Percentiles rank a stretch among this genome's conserved stretches.
These are phyloP conservation scores for Colletotrichum brevisporum DNA, from an alignment of 2,329 filamentous ascomycete species.

Conservation along the genomic window DNA sequence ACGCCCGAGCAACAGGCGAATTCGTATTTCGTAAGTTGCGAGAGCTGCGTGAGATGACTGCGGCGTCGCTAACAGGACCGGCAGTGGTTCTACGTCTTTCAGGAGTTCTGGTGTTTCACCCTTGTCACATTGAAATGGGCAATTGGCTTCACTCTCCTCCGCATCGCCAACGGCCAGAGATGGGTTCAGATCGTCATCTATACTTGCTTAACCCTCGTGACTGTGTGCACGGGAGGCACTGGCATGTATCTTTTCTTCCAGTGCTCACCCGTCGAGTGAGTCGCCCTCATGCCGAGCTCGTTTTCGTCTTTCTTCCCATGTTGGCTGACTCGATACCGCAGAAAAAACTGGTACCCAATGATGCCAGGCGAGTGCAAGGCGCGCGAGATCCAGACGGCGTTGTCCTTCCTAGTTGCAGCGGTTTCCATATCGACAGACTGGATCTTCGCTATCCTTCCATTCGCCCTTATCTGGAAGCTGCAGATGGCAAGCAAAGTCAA, in stretches of 20 bases:
- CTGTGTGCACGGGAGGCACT: constrained; percentile 35
- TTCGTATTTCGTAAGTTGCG: constrained; percentile 27
- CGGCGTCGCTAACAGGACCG: not conserved
- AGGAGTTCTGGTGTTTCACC: constrained; percentile 39
- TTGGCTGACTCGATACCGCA: not conserved
- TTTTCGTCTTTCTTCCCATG: too few relatives aligned
- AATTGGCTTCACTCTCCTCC: constrained; percentile 32
- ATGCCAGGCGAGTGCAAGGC: constrained; percentile 23
- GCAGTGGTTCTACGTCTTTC: constrained; percentile 36
- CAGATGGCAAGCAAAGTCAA: constrained; percentile 34
- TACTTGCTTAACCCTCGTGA: constrained; percentile 28
- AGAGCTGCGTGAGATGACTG: too few relatives aligned
- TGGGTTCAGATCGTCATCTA: constrained; percentile 37
- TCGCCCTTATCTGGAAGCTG: constrained; percentile 34
- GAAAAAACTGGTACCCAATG: constrained; percentile 28
- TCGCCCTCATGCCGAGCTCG: not conserved
- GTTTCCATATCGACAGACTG: constrained; percentile 36
- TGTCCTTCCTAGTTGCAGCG: constrained; percentile 36
- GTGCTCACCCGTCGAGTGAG: constrained; percentile 35
- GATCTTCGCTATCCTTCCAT: constrained; percentile 34
- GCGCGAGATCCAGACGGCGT: constrained; percentile 29
- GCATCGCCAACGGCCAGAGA: constrained; percentile 31
- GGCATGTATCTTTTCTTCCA: constrained; percentile 39
- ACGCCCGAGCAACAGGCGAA: constrained; percentile 17
- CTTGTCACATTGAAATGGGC: constrained; percentile 35